Evolutionary conservation across 2,329 filamentous ascomycete species (phyloP).

Genomic region (Septoria linicola): DNA sequence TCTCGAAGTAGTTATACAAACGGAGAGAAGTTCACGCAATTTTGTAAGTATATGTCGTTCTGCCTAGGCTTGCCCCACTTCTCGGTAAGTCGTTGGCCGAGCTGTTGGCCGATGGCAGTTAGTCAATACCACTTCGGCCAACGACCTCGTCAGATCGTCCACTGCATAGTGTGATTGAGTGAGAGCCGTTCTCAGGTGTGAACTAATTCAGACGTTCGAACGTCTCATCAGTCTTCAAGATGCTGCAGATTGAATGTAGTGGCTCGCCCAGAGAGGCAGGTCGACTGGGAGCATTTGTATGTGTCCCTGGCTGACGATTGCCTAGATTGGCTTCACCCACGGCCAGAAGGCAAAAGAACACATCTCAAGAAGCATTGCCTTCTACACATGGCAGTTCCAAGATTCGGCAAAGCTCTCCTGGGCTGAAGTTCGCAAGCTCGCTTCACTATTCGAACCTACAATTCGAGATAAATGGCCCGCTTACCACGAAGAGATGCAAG

Average conservation of each 20-base stretch:
- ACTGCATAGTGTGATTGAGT: too few relatives aligned
- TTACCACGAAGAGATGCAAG: conserved; percentile 47
- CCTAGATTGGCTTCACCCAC: conserved; percentile 52
- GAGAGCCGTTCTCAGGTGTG: too few relatives aligned
- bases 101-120: too few relatives aligned
- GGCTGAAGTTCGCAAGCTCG: conserved; percentile 46
- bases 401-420: conserved; percentile 49
- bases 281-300: not conserved
- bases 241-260: conserved; percentile 43
- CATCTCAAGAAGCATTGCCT: conserved; percentile 45
- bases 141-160: too few relatives aligned
- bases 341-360: conserved; percentile 43
- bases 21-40: too few relatives aligned
- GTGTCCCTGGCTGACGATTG: not conserved
- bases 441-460: conserved; percentile 48
- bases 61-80: too few relatives aligned
- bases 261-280: conserved; percentile 48
- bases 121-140: too few relatives aligned
- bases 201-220: too few relatives aligned
- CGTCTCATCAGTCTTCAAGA: too few relatives aligned
- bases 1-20: too few relatives aligned
- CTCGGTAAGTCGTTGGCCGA: too few relatives aligned
- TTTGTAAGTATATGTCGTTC: too few relatives aligned
- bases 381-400: conserved; percentile 51
- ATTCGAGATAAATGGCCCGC: conserved; percentile 46